A percentile compares a stretch with the other conserved stretches of the same genome.
phyloP scores from a whole-genome alignment of 148 eudicot species.

The Chenopodium berlandieri region DNA sequence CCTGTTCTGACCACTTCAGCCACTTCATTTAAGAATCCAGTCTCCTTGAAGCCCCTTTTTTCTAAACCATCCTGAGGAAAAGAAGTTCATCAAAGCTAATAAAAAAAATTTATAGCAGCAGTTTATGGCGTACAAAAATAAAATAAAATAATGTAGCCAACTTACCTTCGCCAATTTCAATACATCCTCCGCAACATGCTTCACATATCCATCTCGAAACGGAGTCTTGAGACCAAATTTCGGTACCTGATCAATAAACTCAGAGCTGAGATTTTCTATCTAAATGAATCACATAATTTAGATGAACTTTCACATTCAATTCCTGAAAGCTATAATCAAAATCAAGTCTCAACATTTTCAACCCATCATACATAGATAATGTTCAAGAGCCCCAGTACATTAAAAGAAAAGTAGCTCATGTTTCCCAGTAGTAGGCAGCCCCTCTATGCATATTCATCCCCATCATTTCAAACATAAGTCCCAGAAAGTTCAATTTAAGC shows the following conservation, averaged over 20 bases:
- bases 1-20: conserved; percentile 95
- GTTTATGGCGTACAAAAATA: conserved; percentile 1
- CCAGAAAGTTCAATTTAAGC: neutral
- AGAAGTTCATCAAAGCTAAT: neutral
- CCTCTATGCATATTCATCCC: neutral
- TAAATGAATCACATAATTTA: neutral
- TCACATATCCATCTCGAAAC: conserved; percentile 89
- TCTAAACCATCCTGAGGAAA: conserved; percentile 86
- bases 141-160: conserved; percentile 16
- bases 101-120: neutral
- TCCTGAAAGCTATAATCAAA: neutral
- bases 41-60: conserved; percentile 88
- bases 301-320: neutral
- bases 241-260: conserved; percentile 63
- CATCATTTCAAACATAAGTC: neutral
- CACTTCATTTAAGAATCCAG: conserved; percentile 87
- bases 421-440: neutral
- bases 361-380: neutral
- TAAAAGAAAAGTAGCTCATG: neutral
- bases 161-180: conserved; percentile 79
- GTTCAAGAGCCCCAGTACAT: neutral
- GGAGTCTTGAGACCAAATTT: conserved; percentile 87
- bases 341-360: neutral
- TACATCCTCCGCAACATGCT: conserved; percentile 85
- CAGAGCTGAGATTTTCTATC: conserved; percentile 7